A percentile compares a stretch with the other conserved stretches of the same genome.
These are phyloP conservation scores for Gonapodya sp. DNA, from an alignment of 192 early-diverging fungal genomes.

Conservation along the genomic window DNA sequence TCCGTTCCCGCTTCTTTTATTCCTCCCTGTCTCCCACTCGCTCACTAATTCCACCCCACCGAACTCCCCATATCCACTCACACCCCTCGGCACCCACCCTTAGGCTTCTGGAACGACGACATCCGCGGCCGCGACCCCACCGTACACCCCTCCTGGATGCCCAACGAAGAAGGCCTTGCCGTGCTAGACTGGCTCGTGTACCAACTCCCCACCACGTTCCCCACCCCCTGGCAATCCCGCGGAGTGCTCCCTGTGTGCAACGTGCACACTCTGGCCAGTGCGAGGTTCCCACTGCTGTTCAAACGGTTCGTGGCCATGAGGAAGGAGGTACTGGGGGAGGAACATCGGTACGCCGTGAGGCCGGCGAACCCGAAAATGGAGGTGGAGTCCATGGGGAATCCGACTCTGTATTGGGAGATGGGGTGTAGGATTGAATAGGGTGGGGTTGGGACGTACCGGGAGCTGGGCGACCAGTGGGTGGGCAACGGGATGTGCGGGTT, in stretches of 20 bases:
- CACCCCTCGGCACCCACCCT: too few relatives aligned
- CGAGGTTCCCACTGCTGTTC: background rate
- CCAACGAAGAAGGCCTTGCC: background rate
- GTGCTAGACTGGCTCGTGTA: conserved; percentile 2
- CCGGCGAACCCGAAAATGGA: background rate
- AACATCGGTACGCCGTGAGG: background rate
- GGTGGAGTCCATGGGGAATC: background rate
- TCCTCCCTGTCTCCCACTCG: too few relatives aligned
- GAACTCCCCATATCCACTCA: too few relatives aligned
- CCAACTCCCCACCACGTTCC: conserved; percentile 7
- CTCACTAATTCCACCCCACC: too few relatives aligned
- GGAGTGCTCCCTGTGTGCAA: conserved; percentile 2
- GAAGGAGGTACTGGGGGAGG: background rate
- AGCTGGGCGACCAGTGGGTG: too few relatives aligned
- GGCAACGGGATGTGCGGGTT: too few relatives aligned
- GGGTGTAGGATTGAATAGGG: background rate
- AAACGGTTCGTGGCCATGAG: background rate
- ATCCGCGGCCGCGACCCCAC: background rate
- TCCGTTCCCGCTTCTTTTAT: too few relatives aligned
- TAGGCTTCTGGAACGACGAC: background rate
- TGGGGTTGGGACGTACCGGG: too few relatives aligned
- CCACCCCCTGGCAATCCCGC: background rate
- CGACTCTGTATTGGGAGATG: background rate
- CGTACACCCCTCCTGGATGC: conserved; percentile 7
- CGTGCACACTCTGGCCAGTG: background rate